Evolutionary conservation across 805 yeast species (phyloP).

Genomic region (Candida maris): DNA sequence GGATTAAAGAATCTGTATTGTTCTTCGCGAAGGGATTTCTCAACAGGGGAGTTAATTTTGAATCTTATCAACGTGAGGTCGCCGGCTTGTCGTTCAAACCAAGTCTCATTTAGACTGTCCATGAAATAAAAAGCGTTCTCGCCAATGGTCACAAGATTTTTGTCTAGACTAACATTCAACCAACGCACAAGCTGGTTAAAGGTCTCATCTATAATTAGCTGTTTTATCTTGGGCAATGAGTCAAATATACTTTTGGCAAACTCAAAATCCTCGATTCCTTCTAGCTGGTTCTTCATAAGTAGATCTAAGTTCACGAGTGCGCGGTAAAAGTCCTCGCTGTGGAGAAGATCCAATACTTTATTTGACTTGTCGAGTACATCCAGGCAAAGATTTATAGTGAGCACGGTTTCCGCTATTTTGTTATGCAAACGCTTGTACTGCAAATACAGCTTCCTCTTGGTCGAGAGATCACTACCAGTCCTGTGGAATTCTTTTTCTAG

Average conservation of each 20-base stretch:
- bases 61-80: conserved; percentile 48
- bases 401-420: conserved; percentile 69
- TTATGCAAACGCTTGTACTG: conserved; percentile 59
- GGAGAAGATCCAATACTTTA: conserved; percentile 76
- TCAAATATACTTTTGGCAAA: conserved; percentile 70
- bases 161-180: conserved; percentile 58
- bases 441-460: conserved; percentile 55
- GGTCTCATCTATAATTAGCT: conserved; percentile 71
- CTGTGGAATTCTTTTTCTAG: conserved; percentile 57
- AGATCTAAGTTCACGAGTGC: conserved; percentile 83
- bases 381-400: conserved; percentile 66
- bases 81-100: conserved; percentile 48
- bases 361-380: conserved; percentile 84
- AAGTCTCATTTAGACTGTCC: conserved; percentile 51
- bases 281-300: conserved; percentile 62
- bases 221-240: conserved; percentile 72
- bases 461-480: conserved; percentile 64
- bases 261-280: conserved; percentile 61
- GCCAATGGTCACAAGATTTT: conserved; percentile 58
- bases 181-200: conserved; percentile 62
- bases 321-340: conserved; percentile 71
- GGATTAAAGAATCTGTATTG: conserved; percentile 41
- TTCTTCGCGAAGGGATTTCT: conserved; percentile 63
- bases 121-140: conserved; percentile 52
- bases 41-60: conserved; percentile 84